A percentile compares a stretch with the other conserved stretches of the same genome.
These are phyloP conservation scores for Aspergillus carlsbadensis DNA, from an alignment of 495 filamentous ascomycete genomes.

Conservation along the genomic window DNA sequence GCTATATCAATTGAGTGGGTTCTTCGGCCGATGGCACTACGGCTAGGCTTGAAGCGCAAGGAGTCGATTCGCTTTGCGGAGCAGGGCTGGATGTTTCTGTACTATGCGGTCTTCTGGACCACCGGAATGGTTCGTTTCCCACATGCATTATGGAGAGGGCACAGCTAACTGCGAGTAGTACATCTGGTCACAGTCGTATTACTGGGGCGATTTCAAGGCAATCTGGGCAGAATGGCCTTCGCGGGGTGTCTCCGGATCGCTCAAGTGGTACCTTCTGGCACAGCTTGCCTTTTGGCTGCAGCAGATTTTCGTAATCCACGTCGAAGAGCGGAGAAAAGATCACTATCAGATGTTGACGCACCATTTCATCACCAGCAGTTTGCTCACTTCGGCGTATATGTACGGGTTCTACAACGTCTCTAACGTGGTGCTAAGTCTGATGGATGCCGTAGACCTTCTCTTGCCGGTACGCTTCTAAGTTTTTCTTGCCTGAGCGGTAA, in stretches of 20 bases:
- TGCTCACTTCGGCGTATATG: constrained; percentile 87
- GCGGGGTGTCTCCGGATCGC: constrained; percentile 64
- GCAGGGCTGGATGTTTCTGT: constrained; percentile 86
- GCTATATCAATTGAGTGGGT: constrained; percentile 86
- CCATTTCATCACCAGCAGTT: constrained; percentile 72
- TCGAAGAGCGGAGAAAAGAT: constrained; percentile 92
- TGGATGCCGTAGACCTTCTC: constrained; percentile 91
- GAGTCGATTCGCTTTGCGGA: constrained; percentile 80
- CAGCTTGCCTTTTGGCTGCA: constrained; percentile 94
- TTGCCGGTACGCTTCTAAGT: constrained; percentile 59
- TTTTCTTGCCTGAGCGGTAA: not conserved
- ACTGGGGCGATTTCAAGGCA: constrained; percentile 72
- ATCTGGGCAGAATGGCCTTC: constrained; percentile 85
- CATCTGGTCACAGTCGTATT: constrained; percentile 71
- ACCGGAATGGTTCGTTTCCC: constrained; percentile 73
- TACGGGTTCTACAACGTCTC: constrained; percentile 64
- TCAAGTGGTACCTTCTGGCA: constrained; percentile 90
- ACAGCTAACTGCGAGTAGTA: constrained; percentile 54
- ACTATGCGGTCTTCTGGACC: constrained; percentile 75
- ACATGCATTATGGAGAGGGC: not conserved
- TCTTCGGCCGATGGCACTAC: constrained; percentile 69
- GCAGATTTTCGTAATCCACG: constrained; percentile 89
- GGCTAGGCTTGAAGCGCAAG: constrained; percentile 69
- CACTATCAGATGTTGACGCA: constrained; percentile 93
- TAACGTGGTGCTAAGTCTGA: constrained; percentile 83